Evolutionary conservation across 805 yeast genomes (phyloP), one percentile per base, ranked within the genome.

Genomic region (Wickerhamiella kurtzmanii): DNA sequence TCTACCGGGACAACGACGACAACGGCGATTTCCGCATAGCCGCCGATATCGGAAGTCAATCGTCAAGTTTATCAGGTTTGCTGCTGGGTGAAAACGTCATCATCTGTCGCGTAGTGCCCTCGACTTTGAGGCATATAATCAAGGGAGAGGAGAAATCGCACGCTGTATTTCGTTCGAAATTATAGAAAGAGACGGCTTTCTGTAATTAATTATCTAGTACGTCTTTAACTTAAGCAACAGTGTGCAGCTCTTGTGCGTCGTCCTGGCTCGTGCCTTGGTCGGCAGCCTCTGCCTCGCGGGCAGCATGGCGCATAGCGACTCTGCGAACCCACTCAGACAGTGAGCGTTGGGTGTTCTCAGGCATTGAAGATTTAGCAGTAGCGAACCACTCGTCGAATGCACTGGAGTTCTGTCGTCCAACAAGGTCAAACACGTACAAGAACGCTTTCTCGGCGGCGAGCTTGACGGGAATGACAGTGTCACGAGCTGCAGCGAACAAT

Each of bases 381-480:
- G 46, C 55, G 47, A 82, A 74, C 96, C 96, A 89, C 9, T 57
- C 56, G 46, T 72, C 73, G 66, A 84, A 86, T 21, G 64, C 60
- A 1, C 51, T 62, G 65, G 73, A 60, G 18, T 70, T 67, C 8
- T 66, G 74, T 3, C 57, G 58, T 52, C 82, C 95, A 28, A 83
- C 80, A 55, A 89, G 67, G 43, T 74, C 70, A 64, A 87, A 81
- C 16, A 86, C 60, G 1, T 84, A 76, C 53, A 88, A 61, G 62
- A 74, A 87, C 0, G 94, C 87, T 67, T 85, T 85, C 62, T 89
- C 98, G 5, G 95, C 95, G 1, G 96, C 96, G 51, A 89, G 71
- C 58, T 87, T 88, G 55, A 89, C 80, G 3, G 98, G 96, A 58
- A 89, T 85, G 43, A 84, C 70, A n/a, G 79, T 72, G 58, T 88